Evolutionary conservation across 495 filamentous ascomycete species (phyloP), one percentile per base, ranked within the genome.

Genomic region (Achaetomiella virescens): DNA sequence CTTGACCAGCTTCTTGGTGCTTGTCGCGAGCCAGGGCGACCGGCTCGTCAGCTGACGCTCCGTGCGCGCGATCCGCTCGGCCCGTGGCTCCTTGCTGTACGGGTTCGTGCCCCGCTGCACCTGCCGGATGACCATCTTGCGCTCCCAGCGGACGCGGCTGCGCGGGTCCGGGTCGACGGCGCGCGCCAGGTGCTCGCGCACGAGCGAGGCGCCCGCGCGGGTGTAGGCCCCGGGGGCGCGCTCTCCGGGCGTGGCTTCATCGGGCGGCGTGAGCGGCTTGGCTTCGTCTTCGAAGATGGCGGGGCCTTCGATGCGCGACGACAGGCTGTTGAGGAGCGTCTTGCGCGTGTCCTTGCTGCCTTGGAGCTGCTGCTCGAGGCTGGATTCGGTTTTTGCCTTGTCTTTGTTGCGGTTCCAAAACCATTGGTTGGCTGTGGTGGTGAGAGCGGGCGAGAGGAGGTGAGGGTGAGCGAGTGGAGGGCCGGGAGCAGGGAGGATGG

Each of bases 1-100:
- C 17, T 84, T 80, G 4, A 82, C 84, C 47, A 98, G 78, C 77
- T 97, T 97, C 83, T 97, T 97, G 48, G 87, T 70, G 14, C 81
- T 86, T 0, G 93, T 96, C 66, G 89, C 84, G 57, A 96, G 72
- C 59, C 76, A 77, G 20, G 83, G 78, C 46, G 82, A 87, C 64
- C 82, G 83, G 64, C 75, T 78, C 2, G 80, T 62, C 41, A 80
- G 74, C 65, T 85, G 74, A 55, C 89, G 79, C 76, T 98, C 93
- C 22, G 87, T 85, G 24, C 83, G 80, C 67, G 82, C 76, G 47
- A 96, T 79, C 41, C 78, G 69, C 54, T 86, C 78, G 40, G 70
- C 69, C 57, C 78, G 77, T 6, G 82, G 81, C 44, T 96, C 64
- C 10, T 84, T 77, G n/a, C 87, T 87, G 29, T 85, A 76, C 12